Conservation (phyloP, 1,284 basidiomycete genomes). For the Singerocomus inundabilis region DNA sequence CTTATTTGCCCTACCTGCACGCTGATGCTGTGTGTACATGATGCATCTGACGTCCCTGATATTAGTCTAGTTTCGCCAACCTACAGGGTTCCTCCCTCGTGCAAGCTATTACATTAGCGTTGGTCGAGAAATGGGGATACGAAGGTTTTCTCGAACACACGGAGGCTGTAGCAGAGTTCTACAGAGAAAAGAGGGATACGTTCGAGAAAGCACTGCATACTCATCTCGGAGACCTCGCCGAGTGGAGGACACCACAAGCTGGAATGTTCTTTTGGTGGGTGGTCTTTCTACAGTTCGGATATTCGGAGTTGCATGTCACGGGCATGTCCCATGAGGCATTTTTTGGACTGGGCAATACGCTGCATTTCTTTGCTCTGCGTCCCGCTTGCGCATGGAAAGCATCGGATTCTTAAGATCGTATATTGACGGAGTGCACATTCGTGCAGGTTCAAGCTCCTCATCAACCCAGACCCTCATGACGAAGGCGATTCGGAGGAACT, state of each 20-base stretch:
- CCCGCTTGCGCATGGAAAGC: slow-evolving; percentile 4
- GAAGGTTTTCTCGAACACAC: slow-evolving; percentile 79
- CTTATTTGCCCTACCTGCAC: slow-evolving; percentile 5
- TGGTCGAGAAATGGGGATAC: slow-evolving; percentile 78
- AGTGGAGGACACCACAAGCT: slow-evolving; percentile 84
- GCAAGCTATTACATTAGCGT: slow-evolving; percentile 69
- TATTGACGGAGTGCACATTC: slow-evolving; percentile 12
- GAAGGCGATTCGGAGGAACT: slow-evolving; percentile 75
- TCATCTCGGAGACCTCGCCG: slow-evolving; percentile 74
- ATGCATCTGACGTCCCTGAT: slow-evolving; percentile 2
- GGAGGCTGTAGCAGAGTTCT: slow-evolving; percentile 72
- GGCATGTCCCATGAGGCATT: slow-evolving; percentile 10
- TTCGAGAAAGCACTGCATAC: slow-evolving; percentile 78
- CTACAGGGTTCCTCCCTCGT: slow-evolving; percentile 79
- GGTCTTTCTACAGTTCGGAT: slow-evolving; percentile 33
- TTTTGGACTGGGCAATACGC: slow-evolving; percentile 2
- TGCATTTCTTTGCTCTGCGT: slow-evolving; percentile 5
- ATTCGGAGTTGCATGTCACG: slow-evolving; percentile 13
- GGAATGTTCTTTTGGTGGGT: slow-evolving; percentile 87
- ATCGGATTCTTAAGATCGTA: slow-evolving; percentile 12
- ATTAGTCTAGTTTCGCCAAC: slow-evolving; percentile 69
- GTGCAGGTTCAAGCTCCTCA: slow-evolving; percentile 64
- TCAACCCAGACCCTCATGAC: slow-evolving; percentile 41
- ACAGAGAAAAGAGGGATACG: slow-evolving; percentile 72
- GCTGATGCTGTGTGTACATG: slow-evolving; percentile 11